Base-by-base conservation (phyloP, 768 basidiomycete genomes). In the Suillus sp. region DNA sequence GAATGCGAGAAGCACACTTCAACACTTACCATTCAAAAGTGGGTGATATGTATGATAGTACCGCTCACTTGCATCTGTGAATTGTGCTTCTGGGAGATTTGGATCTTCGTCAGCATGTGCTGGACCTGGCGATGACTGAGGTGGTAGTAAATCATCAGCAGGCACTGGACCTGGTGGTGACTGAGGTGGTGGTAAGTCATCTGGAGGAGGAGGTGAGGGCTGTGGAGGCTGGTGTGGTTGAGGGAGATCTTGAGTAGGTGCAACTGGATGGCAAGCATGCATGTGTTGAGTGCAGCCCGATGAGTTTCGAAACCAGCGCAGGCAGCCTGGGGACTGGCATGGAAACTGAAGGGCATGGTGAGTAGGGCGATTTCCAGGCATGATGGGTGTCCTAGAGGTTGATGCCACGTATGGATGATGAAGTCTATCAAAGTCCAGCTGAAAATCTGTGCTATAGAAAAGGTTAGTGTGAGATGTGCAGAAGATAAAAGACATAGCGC, bases 251-350 rank as follows among this genome's bases (percentile, higher is more conserved):
- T 38, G 32, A 40, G 62, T 10, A 42, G 35, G 30, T 13, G 40
- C 32, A 45, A 38, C 34, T 8, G 25, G 57, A 63, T 63, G 62
- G 22, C n/a, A 11, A 4, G 57, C 25, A n/a, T 51, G 32, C 43
- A 45, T 48, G 22, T 63, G 62, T 45, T 59, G 48, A n/a, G 62
- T 63, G 57, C 9, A 37, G 35, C 62, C 57, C 13, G 27, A 53
- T 1, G 43, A n/a, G 25, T 34, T 63, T 35, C 34, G n/a, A 37
- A 61, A 57, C 42, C 40, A 64, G 22, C 53, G 45, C 27, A 35
- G 3, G 11, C 64, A 61, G 27, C 37, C 35, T 37, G 60, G 51
- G 16, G 25, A 42, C 4, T 10, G 3, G 20, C 60, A 61, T 43
- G 45, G 42, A 56, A 54, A 45, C 45, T 11, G n/a, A 45, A 45